Base-by-base conservation (phyloP, 2,329 filamentous ascomycete species). In the Chaetomium sp. region DNA sequence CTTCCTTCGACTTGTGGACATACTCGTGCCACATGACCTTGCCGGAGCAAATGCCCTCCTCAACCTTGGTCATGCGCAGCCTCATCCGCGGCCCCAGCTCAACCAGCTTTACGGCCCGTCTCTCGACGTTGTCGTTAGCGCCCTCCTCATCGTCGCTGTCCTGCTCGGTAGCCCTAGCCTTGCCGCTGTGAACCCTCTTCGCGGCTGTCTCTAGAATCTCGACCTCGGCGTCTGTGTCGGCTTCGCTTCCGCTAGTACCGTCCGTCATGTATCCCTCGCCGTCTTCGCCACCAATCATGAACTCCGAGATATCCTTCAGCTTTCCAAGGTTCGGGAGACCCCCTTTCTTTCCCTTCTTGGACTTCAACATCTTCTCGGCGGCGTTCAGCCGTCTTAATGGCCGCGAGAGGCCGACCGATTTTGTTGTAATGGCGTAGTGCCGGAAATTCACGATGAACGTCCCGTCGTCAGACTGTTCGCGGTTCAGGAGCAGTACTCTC, bases 1-100 rank as follows among this genome's bases (percentile, higher is more conserved):
- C 93, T 21, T 86, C 84, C 71, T 87, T 87, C 7, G 87, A 87
- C 83, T 99, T 99, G 75, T 89, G 86, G 60, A 98, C 88, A 74
- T 92, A 96, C 75, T 97, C 93, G 77, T 99, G 95, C 95, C 95
- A 99, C 90, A 99, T 91, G 63, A 97, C 85, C 75, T 92, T 95
- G 57, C 95, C 95, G 29, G 86, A 85, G 72, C 93, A 97, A 7
- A 98, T 78, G 1, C 94, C 95, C 72, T 99, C 95, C 75, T 99
- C 95, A 4, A 99, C 93, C 80, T 99, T 99, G 62, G 92, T 93
- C 78, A 99, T 82, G 35, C 94, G 87, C 49, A 99, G 80, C 66
- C 87, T 90, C 90, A 99, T 89, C 61, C 95, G 87, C 1, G 95
- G 95, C 0, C 95, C 95, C 0, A 99, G 81, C 78, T 99, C 95